Conservation (phyloP, 2,329 filamentous ascomycete species). For the Didymella segeticola region DNA sequence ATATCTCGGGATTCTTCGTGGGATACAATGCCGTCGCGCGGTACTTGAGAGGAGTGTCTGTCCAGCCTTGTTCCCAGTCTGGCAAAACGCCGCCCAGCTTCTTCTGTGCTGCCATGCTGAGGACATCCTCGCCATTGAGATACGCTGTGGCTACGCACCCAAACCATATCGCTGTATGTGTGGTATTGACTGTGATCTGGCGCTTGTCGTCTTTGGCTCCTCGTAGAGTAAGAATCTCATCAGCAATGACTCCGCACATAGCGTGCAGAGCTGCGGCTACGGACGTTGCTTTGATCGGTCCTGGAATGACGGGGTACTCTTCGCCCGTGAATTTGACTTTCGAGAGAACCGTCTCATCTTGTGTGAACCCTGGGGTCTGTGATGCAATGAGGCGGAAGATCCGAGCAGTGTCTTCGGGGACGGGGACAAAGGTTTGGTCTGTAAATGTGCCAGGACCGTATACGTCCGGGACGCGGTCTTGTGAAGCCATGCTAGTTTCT, state of each 20-base stretch:
- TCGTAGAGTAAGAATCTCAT: conserved; percentile 48
- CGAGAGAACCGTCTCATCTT: conserved; percentile 40
- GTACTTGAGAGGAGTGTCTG: conserved; percentile 47
- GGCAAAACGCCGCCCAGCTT: conserved; percentile 40
- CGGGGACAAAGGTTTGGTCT: conserved; percentile 48
- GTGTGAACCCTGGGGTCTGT: conserved; percentile 51
- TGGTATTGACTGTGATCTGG: conserved; percentile 54
- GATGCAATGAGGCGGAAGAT: conserved; percentile 50
- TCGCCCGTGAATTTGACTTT: conserved; percentile 51
- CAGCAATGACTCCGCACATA: conserved; percentile 53
- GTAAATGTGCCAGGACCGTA: conserved; percentile 53
- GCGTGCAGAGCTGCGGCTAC: conserved; percentile 53
- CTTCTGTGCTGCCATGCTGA: conserved; percentile 33
- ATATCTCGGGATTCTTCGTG: conserved; percentile 53
- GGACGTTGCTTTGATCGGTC: conserved; percentile 54
- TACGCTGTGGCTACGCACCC: conserved; percentile 50
- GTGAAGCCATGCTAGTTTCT: conserved; percentile 9
- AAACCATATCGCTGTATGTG: conserved; percentile 56
- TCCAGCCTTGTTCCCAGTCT: conserved; percentile 52
- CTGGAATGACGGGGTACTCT: conserved; percentile 51
- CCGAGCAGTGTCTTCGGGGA: conserved; percentile 48
- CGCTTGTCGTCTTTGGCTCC: conserved; percentile 24
- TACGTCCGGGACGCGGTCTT: conserved; percentile 13
- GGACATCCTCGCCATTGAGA: conserved; percentile 44
- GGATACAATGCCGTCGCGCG: conserved; percentile 50